These are phyloP conservation scores for Populus hybrid DNA, from an alignment of 441 rosid genomes.

Conservation along the genomic window DNA sequence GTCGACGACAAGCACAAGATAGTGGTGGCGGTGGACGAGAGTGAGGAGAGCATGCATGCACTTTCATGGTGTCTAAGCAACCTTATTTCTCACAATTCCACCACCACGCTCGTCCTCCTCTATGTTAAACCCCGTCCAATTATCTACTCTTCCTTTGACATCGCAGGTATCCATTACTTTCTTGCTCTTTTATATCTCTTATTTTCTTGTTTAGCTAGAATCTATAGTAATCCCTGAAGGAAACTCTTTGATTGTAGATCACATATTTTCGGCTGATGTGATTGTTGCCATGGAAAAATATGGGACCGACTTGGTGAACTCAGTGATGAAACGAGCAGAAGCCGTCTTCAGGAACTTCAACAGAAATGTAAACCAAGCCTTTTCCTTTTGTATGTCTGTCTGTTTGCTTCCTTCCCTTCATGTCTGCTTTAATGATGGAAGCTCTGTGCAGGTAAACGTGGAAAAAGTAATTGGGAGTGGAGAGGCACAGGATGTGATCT, in stretches of 20 bases:
- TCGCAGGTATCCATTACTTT: conserved; percentile 39
- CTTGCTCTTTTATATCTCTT: not conserved
- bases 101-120: conserved; percentile 56
- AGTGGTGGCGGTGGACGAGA: conserved; percentile 82
- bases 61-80: conserved; percentile 76
- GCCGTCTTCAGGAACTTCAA: conserved; percentile 45
- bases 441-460: conserved; percentile 40
- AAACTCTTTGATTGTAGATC: conserved; percentile 30
- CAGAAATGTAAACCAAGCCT: conserved; percentile 19
- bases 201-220: not conserved
- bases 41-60: conserved; percentile 84
- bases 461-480: conserved; percentile 65
- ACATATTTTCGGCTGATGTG: conserved; percentile 51
- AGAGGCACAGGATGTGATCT: conserved; percentile 81
- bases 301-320: conserved; percentile 43
- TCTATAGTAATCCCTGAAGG: not conserved
- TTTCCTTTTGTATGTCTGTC: not conserved
- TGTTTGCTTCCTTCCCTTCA: not conserved
- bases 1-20: conserved; percentile 40
- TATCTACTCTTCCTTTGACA: conserved; percentile 58
- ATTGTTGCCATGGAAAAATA: conserved; percentile 46
- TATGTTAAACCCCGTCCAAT: conserved; percentile 76
- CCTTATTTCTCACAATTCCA: conserved; percentile 38
- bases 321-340: conserved; percentile 75
- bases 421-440: not conserved